These are phyloP conservation scores for Rhizoclosmatium globosum DNA, from an alignment of 192 early-diverging fungal genomes.

Conservation along the genomic window DNA sequence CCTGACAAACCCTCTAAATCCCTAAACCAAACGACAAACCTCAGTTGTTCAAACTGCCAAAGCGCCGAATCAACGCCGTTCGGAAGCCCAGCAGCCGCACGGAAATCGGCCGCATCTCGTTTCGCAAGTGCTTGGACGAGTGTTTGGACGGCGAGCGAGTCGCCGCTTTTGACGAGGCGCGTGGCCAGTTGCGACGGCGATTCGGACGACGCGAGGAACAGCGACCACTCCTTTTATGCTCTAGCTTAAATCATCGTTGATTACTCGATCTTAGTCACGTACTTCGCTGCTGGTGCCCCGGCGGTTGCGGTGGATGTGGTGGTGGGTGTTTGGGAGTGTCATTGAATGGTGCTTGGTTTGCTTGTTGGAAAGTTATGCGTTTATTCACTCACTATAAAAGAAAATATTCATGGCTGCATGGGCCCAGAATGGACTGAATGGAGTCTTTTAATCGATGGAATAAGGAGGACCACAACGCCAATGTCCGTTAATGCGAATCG, in stretches of 20 bases:
- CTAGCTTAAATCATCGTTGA: neutral
- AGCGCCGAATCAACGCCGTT: slow-evolving; percentile 58
- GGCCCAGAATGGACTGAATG: no score
- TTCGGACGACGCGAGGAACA: neutral
- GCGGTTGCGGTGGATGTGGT: neutral
- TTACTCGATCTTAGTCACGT: neutral
- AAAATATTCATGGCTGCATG: no score
- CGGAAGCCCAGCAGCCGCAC: slow-evolving; percentile 69
- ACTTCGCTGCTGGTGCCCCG: neutral
- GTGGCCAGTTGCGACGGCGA: neutral
- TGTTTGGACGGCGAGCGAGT: slow-evolving; percentile 75
- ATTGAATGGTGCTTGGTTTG: no score
- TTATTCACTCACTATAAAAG: no score
- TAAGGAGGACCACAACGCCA: no score
- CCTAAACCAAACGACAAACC: slow-evolving; percentile 53
- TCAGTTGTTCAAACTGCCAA: slow-evolving; percentile 93
- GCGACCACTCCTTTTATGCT: neutral
- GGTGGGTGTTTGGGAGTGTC: no score
- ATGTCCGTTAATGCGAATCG: no score
- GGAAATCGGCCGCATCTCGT: slow-evolving; percentile 67
- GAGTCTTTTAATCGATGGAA: no score
- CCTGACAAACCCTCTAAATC: neutral
- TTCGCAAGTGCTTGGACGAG: slow-evolving; percentile 82
- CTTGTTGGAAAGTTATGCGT: no score
- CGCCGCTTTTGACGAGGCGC: neutral